Percentiles rank a stretch among this genome's conserved stretches.
Conservation (phyloP, 192 early-diverging fungal species). For the Backusella sp. region DNA sequence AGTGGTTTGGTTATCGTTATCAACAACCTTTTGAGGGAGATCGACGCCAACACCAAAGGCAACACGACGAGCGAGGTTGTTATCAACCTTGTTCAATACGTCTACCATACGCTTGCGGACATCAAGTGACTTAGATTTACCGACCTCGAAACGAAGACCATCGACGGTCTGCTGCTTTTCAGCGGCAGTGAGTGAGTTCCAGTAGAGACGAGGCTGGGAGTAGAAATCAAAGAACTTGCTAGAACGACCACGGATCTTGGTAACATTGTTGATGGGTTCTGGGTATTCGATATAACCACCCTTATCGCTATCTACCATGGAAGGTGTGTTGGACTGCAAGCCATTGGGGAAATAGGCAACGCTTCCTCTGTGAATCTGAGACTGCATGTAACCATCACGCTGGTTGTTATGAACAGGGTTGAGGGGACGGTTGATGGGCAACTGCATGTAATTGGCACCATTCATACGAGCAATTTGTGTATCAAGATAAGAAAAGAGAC, state of each 20-base stretch:
- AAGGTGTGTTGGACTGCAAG: slow-evolving; percentile 11
- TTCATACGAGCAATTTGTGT: slow-evolving; percentile 43
- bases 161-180: slow-evolving; percentile 37
- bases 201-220: slow-evolving; percentile 36
- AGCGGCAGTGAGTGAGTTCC: slow-evolving; percentile 29
- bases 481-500: slow-evolving; percentile 47
- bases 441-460: slow-evolving; percentile 40
- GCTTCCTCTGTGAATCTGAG: slow-evolving; percentile 23
- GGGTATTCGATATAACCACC: slow-evolving; percentile 26
- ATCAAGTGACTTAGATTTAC: slow-evolving; percentile 22
- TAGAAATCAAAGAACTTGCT: slow-evolving; percentile 29
- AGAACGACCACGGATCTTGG: slow-evolving; percentile 18
- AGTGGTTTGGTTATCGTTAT: slow-evolving; percentile 13
- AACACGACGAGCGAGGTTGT: slow-evolving; percentile 23
- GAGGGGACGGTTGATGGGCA: slow-evolving; percentile 49
- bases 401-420: slow-evolving; percentile 44
- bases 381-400: slow-evolving; percentile 42
- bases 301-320: slow-evolving; percentile 13
- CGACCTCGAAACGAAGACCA: slow-evolving; percentile 36
- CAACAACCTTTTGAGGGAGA: not conserved
- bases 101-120: slow-evolving; percentile 25
- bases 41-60: slow-evolving; percentile 20
- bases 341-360: slow-evolving; percentile 35
- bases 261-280: slow-evolving; percentile 13
- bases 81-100: slow-evolving; percentile 23